These are phyloP conservation scores for Rhizophora apiculata DNA, from an alignment of 345 rosid species.

Conservation along the genomic window DNA sequence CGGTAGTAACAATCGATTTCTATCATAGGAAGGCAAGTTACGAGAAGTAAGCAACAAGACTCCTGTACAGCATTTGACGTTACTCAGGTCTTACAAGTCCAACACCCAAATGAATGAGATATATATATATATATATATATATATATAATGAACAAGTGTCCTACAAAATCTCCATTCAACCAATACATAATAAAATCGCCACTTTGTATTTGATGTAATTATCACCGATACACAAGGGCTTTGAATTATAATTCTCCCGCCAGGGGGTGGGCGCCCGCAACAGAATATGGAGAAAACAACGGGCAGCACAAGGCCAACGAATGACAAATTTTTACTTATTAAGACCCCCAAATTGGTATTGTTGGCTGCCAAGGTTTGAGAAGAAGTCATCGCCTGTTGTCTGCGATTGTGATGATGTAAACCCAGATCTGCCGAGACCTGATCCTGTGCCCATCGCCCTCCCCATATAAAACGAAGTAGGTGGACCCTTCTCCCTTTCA, in stretches of 20 bases:
- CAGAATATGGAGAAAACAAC: conserved; percentile 1
- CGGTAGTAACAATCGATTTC: no score
- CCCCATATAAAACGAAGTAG: conserved; percentile 68
- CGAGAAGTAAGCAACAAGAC: no score
- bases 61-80: no score
- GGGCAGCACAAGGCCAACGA: not conserved
- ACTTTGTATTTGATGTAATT: conserved; percentile 1
- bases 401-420: conserved; percentile 35
- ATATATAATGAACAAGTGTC: not conserved
- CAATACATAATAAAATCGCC: conserved; percentile 6
- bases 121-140: no score
- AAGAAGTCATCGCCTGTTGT: conserved; percentile 53
- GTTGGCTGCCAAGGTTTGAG: conserved; percentile 62
- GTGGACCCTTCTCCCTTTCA: conserved; percentile 62
- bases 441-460: conserved; percentile 87
- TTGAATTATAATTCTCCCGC: not conserved
- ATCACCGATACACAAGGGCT: not conserved
- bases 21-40: no score
- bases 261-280: not conserved
- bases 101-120: no score
- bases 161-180: conserved; percentile 2
- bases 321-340: conserved; percentile 40
- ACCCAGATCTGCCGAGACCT: conserved; percentile 66
- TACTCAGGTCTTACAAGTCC: no score
- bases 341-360: conserved; percentile 55